Base-by-base conservation (phyloP, 1,284 basidiomycete genomes). In the Trichosporon faecale region DNA sequence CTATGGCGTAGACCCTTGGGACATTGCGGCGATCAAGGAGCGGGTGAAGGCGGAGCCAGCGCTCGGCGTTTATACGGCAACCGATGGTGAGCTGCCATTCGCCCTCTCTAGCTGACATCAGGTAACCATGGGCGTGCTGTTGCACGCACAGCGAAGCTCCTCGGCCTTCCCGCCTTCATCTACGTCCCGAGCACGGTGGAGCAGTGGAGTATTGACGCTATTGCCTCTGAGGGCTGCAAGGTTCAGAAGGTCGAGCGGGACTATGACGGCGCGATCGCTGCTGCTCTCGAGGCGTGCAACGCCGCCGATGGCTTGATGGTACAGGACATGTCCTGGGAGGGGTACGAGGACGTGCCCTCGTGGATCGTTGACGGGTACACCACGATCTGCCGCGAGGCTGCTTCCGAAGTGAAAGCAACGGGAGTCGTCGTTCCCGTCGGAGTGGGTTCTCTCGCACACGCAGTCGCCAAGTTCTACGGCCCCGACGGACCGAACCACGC, bases 51-150 rank as follows among this genome's bases (percentile, higher is more conserved):
- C 7, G 0, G 66, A 71, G 64, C 63, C 66, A 1, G 49, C 18
- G 31, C 14, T 73, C 29, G 66, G 65, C 11, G 25, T 69, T n/a
- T 71, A 64, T 44, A 65, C 72, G 2, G 72, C 72, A 8, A 73
- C 72, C 1, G 72, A 73, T 16, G 72, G 72, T 71, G n/a, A 66
- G 69, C 61, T 40, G 14, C n/a, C 1, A 27, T 12, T 49, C 14
- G 31, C 29, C 16, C 40, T 3, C 37, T 25, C n/a, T 4, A 25
- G 25, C 66, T 68, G 18, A 70, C 49, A 21, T 4, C 49, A 73
- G 72, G 72, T 12, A 73, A 73, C 66, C 72, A 73, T 40, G 72
- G 72, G 0, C 70, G 72, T 4, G 72, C 72, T 0, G 70, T 71
- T 11, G 70, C 72, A 4, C 72, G 57, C 64, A 71, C 70, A 0